Percentiles rank a stretch among this genome's conserved stretches.
Evolutionary conservation across 2,329 filamentous ascomycete genomes (phyloP).

Genomic region (Coniosporium tulheliwenetii): DNA sequence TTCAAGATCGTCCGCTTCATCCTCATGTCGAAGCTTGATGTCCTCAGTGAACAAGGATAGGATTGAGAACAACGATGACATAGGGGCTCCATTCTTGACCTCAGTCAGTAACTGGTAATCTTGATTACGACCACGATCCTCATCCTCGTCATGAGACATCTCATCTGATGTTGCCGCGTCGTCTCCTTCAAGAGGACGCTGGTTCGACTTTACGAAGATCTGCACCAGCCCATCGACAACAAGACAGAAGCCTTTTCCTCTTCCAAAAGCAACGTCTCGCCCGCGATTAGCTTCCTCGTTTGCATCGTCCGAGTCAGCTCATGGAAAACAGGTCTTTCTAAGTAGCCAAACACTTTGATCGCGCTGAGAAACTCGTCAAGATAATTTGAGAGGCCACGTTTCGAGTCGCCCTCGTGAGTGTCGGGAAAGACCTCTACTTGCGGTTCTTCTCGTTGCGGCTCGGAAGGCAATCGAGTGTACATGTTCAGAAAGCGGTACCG

Average conservation of each 20-base stretch:
- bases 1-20: slow-evolving; percentile 39
- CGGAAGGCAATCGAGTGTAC: slow-evolving; percentile 84
- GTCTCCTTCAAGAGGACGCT: slow-evolving; percentile 22
- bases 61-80: slow-evolving; percentile 97
- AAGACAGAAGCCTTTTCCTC: slow-evolving; percentile 97
- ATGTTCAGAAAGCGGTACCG: slow-evolving; percentile 93
- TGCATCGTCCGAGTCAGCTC: slow-evolving; percentile 97
- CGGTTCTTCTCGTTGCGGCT: slow-evolving; percentile 90
- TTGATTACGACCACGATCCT: slow-evolving; percentile 49
- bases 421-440: slow-evolving; percentile 93
- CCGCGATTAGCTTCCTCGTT: slow-evolving; percentile 87
- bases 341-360: slow-evolving; percentile 96
- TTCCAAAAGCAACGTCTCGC: slow-evolving; percentile 86
- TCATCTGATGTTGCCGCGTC: slow-evolving; percentile 23
- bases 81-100: slow-evolving; percentile 92
- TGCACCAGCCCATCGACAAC: slow-evolving; percentile 94
- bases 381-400: slow-evolving; percentile 87
- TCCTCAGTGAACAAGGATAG: slow-evolving; percentile 95
- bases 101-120: slow-evolving; percentile 92
- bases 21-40: slow-evolving; percentile 57
- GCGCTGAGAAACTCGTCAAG: slow-evolving; percentile 95
- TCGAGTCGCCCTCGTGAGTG: slow-evolving; percentile 74
- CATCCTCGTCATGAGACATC: slow-evolving; percentile 46
- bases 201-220: slow-evolving; percentile 90
- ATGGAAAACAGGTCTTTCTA: slow-evolving; percentile 93